These are phyloP conservation scores for Syzygium malaccense DNA, from an alignment of 441 rosid species.

Conservation along the genomic window DNA sequence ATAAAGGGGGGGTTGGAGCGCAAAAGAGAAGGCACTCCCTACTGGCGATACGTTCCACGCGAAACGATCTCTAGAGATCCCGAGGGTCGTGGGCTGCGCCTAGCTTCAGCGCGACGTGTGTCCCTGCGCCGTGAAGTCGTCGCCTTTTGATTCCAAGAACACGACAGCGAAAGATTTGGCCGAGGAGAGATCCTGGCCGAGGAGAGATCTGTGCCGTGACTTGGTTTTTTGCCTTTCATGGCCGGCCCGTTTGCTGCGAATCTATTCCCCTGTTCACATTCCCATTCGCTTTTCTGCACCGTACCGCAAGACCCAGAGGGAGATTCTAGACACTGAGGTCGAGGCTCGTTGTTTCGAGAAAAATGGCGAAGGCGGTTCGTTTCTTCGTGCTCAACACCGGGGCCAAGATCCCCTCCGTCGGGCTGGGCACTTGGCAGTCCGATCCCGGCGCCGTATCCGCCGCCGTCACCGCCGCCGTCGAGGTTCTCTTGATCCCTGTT, in stretches of 20 bases:
- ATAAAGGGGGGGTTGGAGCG: no score
- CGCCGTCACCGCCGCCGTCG: conserved; percentile 44
- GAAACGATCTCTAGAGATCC: background rate
- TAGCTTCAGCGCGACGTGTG: background rate
- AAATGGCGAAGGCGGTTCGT: conserved; percentile 31
- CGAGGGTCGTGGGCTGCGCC: background rate
- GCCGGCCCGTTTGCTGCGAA: background rate
- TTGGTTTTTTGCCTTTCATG: background rate
- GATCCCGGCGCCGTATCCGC: conserved; percentile 42
- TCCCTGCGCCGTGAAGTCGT: background rate
- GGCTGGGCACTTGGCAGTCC: conserved; percentile 64
- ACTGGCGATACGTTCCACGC: background rate
- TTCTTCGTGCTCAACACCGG: conserved; percentile 52
- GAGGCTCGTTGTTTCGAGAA: background rate
- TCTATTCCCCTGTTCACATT: no score
- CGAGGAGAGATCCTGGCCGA: background rate
- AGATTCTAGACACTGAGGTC: background rate
- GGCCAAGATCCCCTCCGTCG: conserved; percentile 67
- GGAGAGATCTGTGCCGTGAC: background rate
- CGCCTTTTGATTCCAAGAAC: background rate
- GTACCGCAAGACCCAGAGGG: fast-evolving
- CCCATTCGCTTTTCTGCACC: no score
- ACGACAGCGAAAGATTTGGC: background rate
- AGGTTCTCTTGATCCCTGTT: conserved; percentile 21
- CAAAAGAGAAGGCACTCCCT: background rate